These are phyloP conservation scores for Suhomyces prunicola DNA, from an alignment of 805 yeast species.

Conservation along the genomic window DNA sequence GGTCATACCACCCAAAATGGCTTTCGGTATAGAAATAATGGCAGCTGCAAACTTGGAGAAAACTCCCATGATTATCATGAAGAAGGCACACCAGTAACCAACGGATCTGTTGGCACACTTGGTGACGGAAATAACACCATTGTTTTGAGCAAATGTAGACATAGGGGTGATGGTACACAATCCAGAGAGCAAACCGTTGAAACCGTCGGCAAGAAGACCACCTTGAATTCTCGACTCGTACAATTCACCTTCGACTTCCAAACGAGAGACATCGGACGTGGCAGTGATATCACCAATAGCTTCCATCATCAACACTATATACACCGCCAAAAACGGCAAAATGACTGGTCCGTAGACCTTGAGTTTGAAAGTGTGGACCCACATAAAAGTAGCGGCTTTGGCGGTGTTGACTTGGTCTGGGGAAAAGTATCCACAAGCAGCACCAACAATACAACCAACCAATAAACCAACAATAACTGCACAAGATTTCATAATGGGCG, in stretches of 20 bases:
- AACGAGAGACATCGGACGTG: conserved; percentile 84
- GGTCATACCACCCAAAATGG: conserved; percentile 83
- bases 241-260: conserved; percentile 75
- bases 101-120: conserved; percentile 84
- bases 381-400: conserved; percentile 78
- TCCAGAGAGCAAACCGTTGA: conserved; percentile 74
- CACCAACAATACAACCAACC: conserved; percentile 89
- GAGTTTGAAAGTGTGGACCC: conserved; percentile 83
- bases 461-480: conserved; percentile 84
- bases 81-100: conserved; percentile 80
- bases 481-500: conserved; percentile 93
- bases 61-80: conserved; percentile 80
- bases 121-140: conserved; percentile 90
- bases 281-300: conserved; percentile 95
- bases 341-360: conserved; percentile 81
- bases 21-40: conserved; percentile 73
- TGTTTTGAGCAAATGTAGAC: conserved; percentile 92
- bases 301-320: conserved; percentile 82
- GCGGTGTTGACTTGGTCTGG: conserved; percentile 57
- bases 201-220: conserved; percentile 86
- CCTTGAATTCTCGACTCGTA: conserved; percentile 90
- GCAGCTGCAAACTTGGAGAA: conserved; percentile 54
- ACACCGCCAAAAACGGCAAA: conserved; percentile 80
- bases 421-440: conserved; percentile 81
- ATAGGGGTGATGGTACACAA: conserved; percentile 83